These are phyloP conservation scores for Aspergillus ochraceus DNA, from an alignment of 2,329 filamentous ascomycete species.

Conservation along the genomic window DNA sequence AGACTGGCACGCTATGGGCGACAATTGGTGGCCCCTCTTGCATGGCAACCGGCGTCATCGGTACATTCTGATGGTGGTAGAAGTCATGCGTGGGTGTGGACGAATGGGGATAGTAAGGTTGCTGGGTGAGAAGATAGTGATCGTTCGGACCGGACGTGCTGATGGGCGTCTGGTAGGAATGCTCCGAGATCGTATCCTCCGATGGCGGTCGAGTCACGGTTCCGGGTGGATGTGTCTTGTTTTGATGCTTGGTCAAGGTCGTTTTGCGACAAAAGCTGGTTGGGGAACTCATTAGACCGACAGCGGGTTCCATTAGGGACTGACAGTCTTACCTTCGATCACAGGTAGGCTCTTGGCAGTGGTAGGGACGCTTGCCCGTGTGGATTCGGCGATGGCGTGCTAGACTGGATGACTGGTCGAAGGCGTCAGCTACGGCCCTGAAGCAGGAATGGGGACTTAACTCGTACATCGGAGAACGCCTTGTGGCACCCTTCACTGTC, in stretches of 20 bases:
- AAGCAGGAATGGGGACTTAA: background rate
- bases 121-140: constrained; percentile 38
- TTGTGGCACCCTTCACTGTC: constrained; percentile 45
- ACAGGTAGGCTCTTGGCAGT: constrained; percentile 41
- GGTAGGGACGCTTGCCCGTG: constrained; percentile 42
- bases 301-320: background rate
- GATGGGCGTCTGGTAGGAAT: constrained; percentile 35
- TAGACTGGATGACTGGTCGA: constrained; percentile 38
- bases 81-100: constrained; percentile 38
- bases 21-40: constrained; percentile 33
- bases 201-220: constrained; percentile 35
- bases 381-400: constrained; percentile 43
- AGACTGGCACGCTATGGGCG: constrained; percentile 31
- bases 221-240: constrained; percentile 39
- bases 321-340: constrained; percentile 34
- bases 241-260: constrained; percentile 42
- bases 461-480: constrained; percentile 45
- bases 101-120: constrained; percentile 35
- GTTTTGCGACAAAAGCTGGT: constrained; percentile 43
- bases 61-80: constrained; percentile 35
- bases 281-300: background rate
- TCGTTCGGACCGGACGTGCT: constrained; percentile 32
- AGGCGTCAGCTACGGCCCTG: constrained; percentile 8
- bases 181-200: constrained; percentile 38
- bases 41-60: constrained; percentile 31